Conservation (phyloP, 2,329 filamentous ascomycete genomes). For the Botrytis cinerea region DNA sequence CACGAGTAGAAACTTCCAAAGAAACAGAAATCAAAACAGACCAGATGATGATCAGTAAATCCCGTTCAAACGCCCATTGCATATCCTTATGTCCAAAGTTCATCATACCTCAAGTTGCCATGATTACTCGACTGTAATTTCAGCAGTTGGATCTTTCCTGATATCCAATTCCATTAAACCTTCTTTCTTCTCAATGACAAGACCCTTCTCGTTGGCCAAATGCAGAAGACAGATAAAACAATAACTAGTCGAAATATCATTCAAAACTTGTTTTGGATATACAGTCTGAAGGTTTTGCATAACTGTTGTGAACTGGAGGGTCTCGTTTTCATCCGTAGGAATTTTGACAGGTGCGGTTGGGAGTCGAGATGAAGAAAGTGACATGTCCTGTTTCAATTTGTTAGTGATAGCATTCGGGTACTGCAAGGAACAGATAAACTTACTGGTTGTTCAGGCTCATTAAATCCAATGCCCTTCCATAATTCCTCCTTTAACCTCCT, state of each 20-base stretch:
- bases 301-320: slow-evolving; percentile 82
- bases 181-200: slow-evolving; percentile 57
- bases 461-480: slow-evolving; percentile 66
- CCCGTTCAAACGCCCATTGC: not conserved
- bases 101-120: not conserved
- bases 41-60: not conserved
- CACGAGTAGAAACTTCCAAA: not conserved
- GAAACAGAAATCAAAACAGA: not conserved
- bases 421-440: slow-evolving; percentile 34
- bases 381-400: slow-evolving; percentile 13
- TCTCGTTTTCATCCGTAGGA: slow-evolving; percentile 45
- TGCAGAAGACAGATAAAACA: slow-evolving; percentile 87
- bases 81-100: not conserved
- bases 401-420: slow-evolving; percentile 2
- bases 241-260: slow-evolving; percentile 89
- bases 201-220: slow-evolving; percentile 74
- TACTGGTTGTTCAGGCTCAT: slow-evolving; percentile 51
- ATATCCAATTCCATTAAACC: slow-evolving; percentile 62
- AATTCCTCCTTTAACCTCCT: slow-evolving; percentile 68
- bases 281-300: slow-evolving; percentile 87
- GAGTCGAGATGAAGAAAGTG: slow-evolving; percentile 30
- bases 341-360: slow-evolving; percentile 43
- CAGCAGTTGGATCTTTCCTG: slow-evolving; percentile 62
- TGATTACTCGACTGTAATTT: slow-evolving; percentile 47
- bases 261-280: slow-evolving; percentile 82